Evolutionary conservation across 805 yeast genomes (phyloP).

Genomic region (Tetrapisispora namnaoensis): DNA sequence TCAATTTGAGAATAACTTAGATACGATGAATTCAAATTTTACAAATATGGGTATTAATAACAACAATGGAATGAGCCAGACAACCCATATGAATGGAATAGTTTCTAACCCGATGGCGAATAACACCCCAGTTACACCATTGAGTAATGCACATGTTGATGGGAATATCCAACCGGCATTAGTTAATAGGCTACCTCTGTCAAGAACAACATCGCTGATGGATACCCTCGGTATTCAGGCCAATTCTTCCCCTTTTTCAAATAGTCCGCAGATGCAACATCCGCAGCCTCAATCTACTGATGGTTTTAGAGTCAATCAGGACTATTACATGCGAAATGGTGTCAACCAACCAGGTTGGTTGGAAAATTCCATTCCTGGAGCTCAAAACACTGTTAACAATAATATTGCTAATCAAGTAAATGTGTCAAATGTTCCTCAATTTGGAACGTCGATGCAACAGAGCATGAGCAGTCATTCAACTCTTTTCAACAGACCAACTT

Average conservation of each 20-base stretch:
- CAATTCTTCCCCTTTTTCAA: slow-evolving; percentile 15
- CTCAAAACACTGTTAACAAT: neutral
- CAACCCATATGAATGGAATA: neutral
- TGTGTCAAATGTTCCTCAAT: neutral
- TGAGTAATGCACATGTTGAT: neutral
- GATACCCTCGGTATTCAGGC: slow-evolving; percentile 22
- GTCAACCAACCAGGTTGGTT: neutral
- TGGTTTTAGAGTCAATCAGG: neutral
- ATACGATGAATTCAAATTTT: slow-evolving; percentile 15
- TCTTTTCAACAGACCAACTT: neutral
- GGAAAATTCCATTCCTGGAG: neutral
- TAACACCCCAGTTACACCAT: neutral
- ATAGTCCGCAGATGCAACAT: neutral
- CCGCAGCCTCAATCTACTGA: neutral
- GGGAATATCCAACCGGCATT: neutral
- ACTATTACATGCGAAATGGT: neutral
- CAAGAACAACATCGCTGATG: slow-evolving; percentile 18
- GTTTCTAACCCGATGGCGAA: slow-evolving; percentile 6
- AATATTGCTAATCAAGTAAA: neutral
- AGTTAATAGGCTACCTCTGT: slow-evolving; percentile 5
- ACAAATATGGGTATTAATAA: slow-evolving; percentile 7
- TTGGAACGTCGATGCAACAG: neutral
- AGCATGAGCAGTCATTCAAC: neutral
- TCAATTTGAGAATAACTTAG: slow-evolving; percentile 9
- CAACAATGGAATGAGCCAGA: neutral